These are phyloP conservation scores for Cyclostephanos tholiformis DNA, from an alignment of 108 stramenopile species.

Conservation along the genomic window DNA sequence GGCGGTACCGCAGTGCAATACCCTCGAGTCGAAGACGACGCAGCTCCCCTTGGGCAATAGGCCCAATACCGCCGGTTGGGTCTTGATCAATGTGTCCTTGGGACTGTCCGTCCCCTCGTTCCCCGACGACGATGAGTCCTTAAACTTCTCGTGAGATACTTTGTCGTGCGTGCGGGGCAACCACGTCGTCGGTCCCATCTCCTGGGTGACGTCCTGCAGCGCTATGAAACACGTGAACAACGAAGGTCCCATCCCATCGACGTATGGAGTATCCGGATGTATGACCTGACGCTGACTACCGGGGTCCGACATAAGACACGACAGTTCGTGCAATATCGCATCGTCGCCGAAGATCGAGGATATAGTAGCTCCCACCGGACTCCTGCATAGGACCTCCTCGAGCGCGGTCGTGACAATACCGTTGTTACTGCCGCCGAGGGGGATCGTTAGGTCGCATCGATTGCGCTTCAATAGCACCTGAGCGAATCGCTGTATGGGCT, in stretches of 20 bases:
- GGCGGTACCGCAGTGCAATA: constrained; percentile 77
- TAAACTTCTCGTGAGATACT: constrained; percentile 60
- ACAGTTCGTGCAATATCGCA: constrained; percentile 71
- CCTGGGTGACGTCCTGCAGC: constrained; percentile 70
- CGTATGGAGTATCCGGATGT: constrained; percentile 82
- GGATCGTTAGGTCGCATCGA: constrained; percentile 81
- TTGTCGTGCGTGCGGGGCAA: constrained; percentile 64
- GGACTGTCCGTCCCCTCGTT: constrained; percentile 40
- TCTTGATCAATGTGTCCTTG: constrained; percentile 68
- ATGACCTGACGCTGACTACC: constrained; percentile 80
- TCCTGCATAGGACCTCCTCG: constrained; percentile 38
- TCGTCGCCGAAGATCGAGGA: constrained; percentile 54
- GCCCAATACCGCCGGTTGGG: constrained; percentile 58
- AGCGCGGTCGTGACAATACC: constrained; percentile 47
- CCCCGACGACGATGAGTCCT: constrained; percentile 38
- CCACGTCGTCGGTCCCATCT: constrained; percentile 89
- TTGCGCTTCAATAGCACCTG: constrained; percentile 75
- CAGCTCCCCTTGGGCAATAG: constrained; percentile 74
- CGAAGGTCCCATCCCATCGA: constrained; percentile 55
- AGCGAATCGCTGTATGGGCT: constrained; percentile 70
- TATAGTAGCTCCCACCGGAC: constrained; percentile 59
- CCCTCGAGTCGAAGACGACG: constrained; percentile 79
- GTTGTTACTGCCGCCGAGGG: constrained; percentile 46
- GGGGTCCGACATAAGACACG: constrained; percentile 72
- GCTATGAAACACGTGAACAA: constrained; percentile 82